Evolutionary conservation across 2,329 filamentous ascomycete species (phyloP), one percentile per base, ranked within the genome.

Genomic region (Blumeria hordei): DNA sequence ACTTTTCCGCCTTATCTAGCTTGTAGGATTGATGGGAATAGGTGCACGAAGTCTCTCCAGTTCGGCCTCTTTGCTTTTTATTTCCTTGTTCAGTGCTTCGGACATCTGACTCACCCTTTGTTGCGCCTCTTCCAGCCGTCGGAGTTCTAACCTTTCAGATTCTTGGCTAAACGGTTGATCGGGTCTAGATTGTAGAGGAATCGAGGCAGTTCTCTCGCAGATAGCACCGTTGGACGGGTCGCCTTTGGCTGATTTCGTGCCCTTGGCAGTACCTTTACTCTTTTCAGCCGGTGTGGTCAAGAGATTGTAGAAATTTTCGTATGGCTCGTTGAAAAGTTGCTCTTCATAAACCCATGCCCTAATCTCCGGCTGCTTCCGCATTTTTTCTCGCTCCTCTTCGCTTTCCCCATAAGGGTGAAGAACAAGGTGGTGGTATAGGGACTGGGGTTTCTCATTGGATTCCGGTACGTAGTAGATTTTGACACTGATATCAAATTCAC

Each of bases 311-410:
- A 98, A 90, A 49, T 84, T 78, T 67, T 94, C 86, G 62, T 88
- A 92, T 0, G 92, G 92, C 68, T 98, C 92, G 69, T 94, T 96
- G 74, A 98, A 98, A 53, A 96, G 77, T 60, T 96, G 83, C 64
- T 94, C 88, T 67, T 98, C 92, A 65, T 95, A 87, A 57, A 80
- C 81, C 75, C 92, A 90, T 53, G 81, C 78, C 35, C 81, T 72
- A 47, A 96, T 80, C 63, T 82, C 74, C 60, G 77, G 69, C 69
- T 76, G 68, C 71, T 77, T 54, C 65, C 67, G 57, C 74, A 68
- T 76, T 74, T 76, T 58, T 71, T 71, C 59, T 61, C 77, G 74
- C 66, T 83, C 79, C 55, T 78, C 81, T 63, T 93, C 85, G 61
- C 80, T 84, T 56, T 87, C 75, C 14, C 88, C 88, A 67, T 90